Base-by-base conservation (phyloP, 495 filamentous ascomycete genomes). In the Aspergillus olivimuriae region DNA sequence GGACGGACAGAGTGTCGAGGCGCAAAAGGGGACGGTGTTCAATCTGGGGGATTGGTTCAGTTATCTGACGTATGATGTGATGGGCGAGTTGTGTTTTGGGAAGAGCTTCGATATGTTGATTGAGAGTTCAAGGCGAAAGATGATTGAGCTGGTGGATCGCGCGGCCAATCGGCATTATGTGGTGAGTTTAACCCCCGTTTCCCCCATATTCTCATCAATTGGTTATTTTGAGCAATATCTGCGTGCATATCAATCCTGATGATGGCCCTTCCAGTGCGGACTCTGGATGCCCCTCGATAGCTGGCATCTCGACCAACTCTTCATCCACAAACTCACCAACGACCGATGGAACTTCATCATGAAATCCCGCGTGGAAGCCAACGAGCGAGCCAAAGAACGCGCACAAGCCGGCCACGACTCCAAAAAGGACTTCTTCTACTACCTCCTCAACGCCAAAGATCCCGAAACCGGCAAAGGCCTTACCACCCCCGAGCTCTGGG, bases 401-500 rank as follows among this genome's bases (percentile, higher is more conserved):
- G 50, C 68, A 7, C 46, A 60, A 42, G 62, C 58, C 6, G 69
- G 68, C 15, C 70, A 74, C 24, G 75, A 81, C 32, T 76, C 77
- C 44, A 77, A 81, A 23, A 81, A 81, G 42, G 83, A 87, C 58
- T 66, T 81, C 55, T 80, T 80, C 60, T 72, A 73, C 51, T 76
- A 77, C 49, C 61, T 82, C 3, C 62, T 81, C 26, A 69, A 76
- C 35, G 75, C 76, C 8, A 75, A 73, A 35, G 76, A 82, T 34
- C 73, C 75, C 0, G 69, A 77, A 43, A 82, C 75, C 0, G 83
- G 81, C 35, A 68, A 75, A 41, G 81, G 82, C 1, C 83, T 87
- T 51, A 68, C 68, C 9, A 81, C 69, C 9, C 71, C 75, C 2
- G 84, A 89, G 49, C 69, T 87, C 3, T 84, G 80, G 80, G 78